A percentile compares a stretch with the other conserved stretches of the same genome.
These are phyloP conservation scores for Fomitopsis betulina DNA, from an alignment of 1,284 basidiomycete species.

Conservation along the genomic window DNA sequence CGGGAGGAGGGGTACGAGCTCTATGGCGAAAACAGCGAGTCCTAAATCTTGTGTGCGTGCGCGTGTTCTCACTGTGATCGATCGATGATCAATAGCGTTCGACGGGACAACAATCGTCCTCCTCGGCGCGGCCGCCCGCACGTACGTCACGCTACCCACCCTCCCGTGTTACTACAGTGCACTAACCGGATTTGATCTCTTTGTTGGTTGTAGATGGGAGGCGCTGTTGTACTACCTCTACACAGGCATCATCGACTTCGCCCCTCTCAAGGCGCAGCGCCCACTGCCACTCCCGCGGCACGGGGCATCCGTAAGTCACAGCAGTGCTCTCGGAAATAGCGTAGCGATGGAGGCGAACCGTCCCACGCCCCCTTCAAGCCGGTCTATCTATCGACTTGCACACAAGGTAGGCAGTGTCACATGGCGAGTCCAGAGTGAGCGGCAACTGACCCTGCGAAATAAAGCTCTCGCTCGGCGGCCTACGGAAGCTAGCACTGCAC, in stretches of 20 bases:
- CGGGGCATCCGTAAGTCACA: background rate
- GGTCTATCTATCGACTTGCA: constrained; percentile 12
- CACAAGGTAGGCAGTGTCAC: constrained; percentile 7
- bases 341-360: background rate
- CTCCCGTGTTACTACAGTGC: background rate
- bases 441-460: background rate
- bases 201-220: constrained; percentile 15
- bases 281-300: background rate
- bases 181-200: background rate
- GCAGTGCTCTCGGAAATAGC: background rate
- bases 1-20: constrained; percentile 1
- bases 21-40: background rate
- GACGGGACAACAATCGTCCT: constrained; percentile 10
- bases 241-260: constrained; percentile 15
- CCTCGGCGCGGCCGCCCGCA: constrained; percentile 10
- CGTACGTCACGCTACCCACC: constrained; percentile 6
- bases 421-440: background rate
- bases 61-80: background rate
- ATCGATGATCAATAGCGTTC: constrained; percentile 3
- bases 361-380: constrained; percentile 6
- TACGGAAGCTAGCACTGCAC: constrained; percentile 12
- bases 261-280: constrained; percentile 10
- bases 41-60: background rate
- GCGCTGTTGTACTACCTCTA: constrained; percentile 17
- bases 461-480: constrained; percentile 11